phyloP scores from a whole-genome alignment of 2,329 filamentous ascomycete genomes.

The Aspergillus sp. region DNA sequence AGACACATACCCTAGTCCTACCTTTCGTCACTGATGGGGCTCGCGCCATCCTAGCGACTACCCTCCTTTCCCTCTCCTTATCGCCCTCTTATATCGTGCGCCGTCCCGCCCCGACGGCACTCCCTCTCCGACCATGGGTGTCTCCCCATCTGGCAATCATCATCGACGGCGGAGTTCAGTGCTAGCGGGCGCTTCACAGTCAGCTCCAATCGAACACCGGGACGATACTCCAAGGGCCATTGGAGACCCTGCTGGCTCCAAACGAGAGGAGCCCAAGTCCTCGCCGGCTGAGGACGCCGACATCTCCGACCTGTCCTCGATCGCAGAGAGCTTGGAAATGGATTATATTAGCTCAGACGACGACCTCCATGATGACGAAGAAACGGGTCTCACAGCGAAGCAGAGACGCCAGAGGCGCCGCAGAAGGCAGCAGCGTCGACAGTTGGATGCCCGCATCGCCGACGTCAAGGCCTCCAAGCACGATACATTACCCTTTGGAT shows the following conservation, averaged over 20 bases:
- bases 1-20: background rate
- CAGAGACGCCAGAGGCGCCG: conserved; percentile 68
- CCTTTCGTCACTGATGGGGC: conserved; percentile 21
- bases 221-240: conserved; percentile 32
- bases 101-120: conserved; percentile 1
- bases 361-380: conserved; percentile 80
- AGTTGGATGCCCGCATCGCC: conserved; percentile 69
- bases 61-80: background rate
- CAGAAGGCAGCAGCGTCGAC: conserved; percentile 67
- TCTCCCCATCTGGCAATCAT: conserved; percentile 36
- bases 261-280: conserved; percentile 39
- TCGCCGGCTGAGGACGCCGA: conserved; percentile 39
- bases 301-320: conserved; percentile 44
- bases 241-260: conserved; percentile 27
- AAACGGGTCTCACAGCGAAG: conserved; percentile 77
- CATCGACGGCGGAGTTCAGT: conserved; percentile 44
- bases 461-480: conserved; percentile 64
- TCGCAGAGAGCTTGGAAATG: conserved; percentile 55
- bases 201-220: conserved; percentile 36
- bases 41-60: conserved; percentile 9
- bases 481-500: conserved; percentile 60
- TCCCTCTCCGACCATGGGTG: conserved; percentile 32
- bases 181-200: conserved; percentile 43
- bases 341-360: conserved; percentile 67
- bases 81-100: conserved; percentile 4